Percentiles rank a stretch among this genome's conserved stretches.
Conservation (phyloP, 805 yeast species). For the Candida krabiensis region DNA sequence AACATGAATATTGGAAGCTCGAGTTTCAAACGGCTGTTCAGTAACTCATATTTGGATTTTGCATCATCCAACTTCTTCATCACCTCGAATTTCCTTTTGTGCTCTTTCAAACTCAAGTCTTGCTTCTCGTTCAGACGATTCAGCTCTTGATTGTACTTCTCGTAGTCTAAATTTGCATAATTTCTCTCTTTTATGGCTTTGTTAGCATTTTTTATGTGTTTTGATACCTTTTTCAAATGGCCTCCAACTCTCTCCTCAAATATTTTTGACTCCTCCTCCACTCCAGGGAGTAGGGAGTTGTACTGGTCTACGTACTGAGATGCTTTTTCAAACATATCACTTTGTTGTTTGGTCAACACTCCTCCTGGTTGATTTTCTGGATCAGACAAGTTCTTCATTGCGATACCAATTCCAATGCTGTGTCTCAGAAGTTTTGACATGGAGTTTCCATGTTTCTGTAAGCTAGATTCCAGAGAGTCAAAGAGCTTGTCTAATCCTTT, state of each 20-base stretch:
- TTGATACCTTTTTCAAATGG: conserved; percentile 12
- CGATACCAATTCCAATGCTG: conserved; percentile 13
- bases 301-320: conserved; percentile 12
- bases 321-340: conserved; percentile 10
- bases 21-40: conserved; percentile 40
- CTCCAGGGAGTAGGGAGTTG: conserved; percentile 14
- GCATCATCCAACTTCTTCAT: conserved; percentile 31
- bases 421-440: conserved; percentile 15
- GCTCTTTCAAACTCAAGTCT: conserved; percentile 39
- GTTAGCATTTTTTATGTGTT: conserved; percentile 18
- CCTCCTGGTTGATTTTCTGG: conserved; percentile 11
- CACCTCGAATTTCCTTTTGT: conserved; percentile 33
- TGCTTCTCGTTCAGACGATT: conserved; percentile 20
- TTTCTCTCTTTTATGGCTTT: conserved; percentile 26
- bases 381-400: conserved; percentile 11
- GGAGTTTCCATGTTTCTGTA: conserved; percentile 15
- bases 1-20: conserved; percentile 48
- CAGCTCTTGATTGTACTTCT: conserved; percentile 19
- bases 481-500: conserved; percentile 17
- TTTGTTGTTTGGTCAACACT: conserved; percentile 9
- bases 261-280: conserved; percentile 15
- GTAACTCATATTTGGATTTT: conserved; percentile 36
- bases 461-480: conserved; percentile 15
- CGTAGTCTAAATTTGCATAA: conserved; percentile 23
- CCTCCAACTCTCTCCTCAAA: conserved; percentile 19